phyloP scores from a whole-genome alignment of 306 rosid genomes.

The Medicago lupulina region DNA sequence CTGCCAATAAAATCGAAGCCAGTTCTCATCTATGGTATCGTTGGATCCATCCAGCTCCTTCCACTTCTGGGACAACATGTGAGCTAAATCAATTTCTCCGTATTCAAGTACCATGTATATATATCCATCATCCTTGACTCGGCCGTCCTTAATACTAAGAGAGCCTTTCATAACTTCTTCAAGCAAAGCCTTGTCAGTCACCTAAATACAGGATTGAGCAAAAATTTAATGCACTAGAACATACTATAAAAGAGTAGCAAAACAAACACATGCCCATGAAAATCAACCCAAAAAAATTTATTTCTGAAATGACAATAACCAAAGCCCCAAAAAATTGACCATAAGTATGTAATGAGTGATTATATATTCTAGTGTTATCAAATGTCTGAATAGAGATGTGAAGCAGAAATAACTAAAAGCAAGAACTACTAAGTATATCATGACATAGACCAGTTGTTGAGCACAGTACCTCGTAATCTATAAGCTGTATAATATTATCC shows the following conservation, averaged over 20 bases:
- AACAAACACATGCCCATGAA: not conserved
- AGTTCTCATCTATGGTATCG: conserved; percentile 76
- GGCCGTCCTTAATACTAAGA: conserved; percentile 74
- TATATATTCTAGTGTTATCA: not conserved
- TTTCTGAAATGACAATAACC: not conserved
- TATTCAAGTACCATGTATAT: conserved; percentile 99
- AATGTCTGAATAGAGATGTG: not conserved
- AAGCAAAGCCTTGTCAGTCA: conserved; percentile 88
- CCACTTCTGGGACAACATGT: conserved; percentile 98
- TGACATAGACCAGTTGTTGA: conserved; percentile 30
- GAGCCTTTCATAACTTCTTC: conserved; percentile 79
- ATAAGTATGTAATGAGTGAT: not conserved
- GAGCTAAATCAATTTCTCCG: conserved; percentile 99
- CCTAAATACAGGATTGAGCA: conserved; percentile 53
- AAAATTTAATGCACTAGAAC: conserved; percentile 13
- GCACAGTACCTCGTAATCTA: conserved; percentile 84
- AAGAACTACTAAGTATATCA: conserved; percentile 3
- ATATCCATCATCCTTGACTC: conserved; percentile 90
- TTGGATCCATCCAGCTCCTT: conserved; percentile 70
- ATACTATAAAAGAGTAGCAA: not conserved
- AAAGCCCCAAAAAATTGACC: not conserved
- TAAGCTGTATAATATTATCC: conserved; percentile 84
- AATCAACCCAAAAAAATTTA: not conserved
- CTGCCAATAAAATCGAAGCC: conserved; percentile 99
- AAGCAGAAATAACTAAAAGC: conserved; percentile 31